These are phyloP conservation scores for Colletotrichum sp. DNA, from an alignment of 2,329 filamentous ascomycete genomes.

Conservation along the genomic window DNA sequence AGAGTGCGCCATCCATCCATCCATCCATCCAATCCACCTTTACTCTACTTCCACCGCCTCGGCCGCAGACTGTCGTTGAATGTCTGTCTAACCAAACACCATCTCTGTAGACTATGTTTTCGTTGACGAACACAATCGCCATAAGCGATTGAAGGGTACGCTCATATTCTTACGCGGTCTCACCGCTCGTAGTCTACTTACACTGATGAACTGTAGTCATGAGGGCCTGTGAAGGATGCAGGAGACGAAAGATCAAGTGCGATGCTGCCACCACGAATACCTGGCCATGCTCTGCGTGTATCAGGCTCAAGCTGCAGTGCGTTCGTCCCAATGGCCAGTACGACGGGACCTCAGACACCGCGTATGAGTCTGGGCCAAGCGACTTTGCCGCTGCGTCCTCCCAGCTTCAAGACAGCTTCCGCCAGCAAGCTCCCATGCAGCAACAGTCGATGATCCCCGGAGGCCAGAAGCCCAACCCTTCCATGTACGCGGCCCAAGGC, in stretches of 20 bases:
- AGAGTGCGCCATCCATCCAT: slow-evolving; percentile 64
- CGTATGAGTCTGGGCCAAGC: slow-evolving; percentile 46
- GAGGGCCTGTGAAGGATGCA: slow-evolving; percentile 95
- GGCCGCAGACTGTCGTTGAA: not conserved
- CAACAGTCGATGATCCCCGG: slow-evolving; percentile 50
- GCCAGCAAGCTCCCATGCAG: slow-evolving; percentile 58
- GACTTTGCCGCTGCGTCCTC: slow-evolving; percentile 40
- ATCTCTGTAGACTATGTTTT: slow-evolving; percentile 86
- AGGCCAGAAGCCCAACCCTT: slow-evolving; percentile 41
- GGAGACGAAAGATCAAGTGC: slow-evolving; percentile 96
- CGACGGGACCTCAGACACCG: slow-evolving; percentile 57
- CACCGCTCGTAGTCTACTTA: not conserved
- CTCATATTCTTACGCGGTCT: not conserved
- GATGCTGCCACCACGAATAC: slow-evolving; percentile 96
- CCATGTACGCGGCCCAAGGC: slow-evolving; percentile 54
- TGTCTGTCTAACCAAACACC: not conserved
- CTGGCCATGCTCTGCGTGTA: slow-evolving; percentile 95
- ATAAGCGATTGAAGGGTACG: slow-evolving; percentile 93
- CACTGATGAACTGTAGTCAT: slow-evolving; percentile 66
- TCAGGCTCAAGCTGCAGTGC: slow-evolving; percentile 89
- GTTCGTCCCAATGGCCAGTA: slow-evolving; percentile 85
- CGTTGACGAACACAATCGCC: slow-evolving; percentile 97
- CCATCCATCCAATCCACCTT: slow-evolving; percentile 32
- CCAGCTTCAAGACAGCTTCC: slow-evolving; percentile 48
- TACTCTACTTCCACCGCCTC: not conserved